These are phyloP conservation scores for Brasilioporus rufonigricans DNA, from an alignment of 768 basidiomycete genomes.

Conservation along the genomic window DNA sequence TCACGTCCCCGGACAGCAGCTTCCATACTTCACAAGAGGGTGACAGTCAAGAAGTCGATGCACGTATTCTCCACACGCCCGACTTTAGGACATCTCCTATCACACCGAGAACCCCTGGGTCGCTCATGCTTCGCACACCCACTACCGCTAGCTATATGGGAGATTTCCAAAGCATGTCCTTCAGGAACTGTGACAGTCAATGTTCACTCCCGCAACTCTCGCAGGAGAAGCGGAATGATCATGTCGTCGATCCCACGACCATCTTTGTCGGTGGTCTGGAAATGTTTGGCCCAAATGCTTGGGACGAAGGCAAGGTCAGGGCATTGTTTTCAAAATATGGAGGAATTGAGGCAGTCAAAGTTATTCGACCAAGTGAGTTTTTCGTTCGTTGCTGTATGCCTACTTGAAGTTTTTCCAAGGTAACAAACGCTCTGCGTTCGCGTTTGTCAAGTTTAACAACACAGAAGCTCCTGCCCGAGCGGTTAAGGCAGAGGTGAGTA, in stretches of 20 bases:
- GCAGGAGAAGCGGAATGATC: slow-evolving; percentile 28
- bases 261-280: slow-evolving; percentile 79
- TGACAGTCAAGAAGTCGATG: slow-evolving; percentile 37
- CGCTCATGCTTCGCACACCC: slow-evolving; percentile 50
- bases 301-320: slow-evolving; percentile 65
- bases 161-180: slow-evolving; percentile 32
- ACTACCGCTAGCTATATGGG: slow-evolving; percentile 37
- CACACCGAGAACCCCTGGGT: slow-evolving; percentile 50
- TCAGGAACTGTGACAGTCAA: slow-evolving; percentile 22
- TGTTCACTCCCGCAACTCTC: slow-evolving; percentile 20
- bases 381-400: background rate
- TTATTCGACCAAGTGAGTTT: slow-evolving; percentile 61
- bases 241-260: slow-evolving; percentile 60
- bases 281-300: slow-evolving; percentile 57
- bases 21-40: slow-evolving; percentile 14
- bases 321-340: slow-evolving; percentile 63
- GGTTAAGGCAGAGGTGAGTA: slow-evolving; percentile 56
- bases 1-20: slow-evolving; percentile 20
- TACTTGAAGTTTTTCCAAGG: slow-evolving; percentile 35
- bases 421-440: slow-evolving; percentile 68
- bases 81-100: slow-evolving; percentile 47
- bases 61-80: slow-evolving; percentile 40
- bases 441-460: slow-evolving; percentile 72
- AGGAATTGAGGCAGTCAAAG: slow-evolving; percentile 59
- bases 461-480: slow-evolving; percentile 65